Conservation (phyloP, 495 filamentous ascomycete species). For the Articulospora tetracladia region DNA sequence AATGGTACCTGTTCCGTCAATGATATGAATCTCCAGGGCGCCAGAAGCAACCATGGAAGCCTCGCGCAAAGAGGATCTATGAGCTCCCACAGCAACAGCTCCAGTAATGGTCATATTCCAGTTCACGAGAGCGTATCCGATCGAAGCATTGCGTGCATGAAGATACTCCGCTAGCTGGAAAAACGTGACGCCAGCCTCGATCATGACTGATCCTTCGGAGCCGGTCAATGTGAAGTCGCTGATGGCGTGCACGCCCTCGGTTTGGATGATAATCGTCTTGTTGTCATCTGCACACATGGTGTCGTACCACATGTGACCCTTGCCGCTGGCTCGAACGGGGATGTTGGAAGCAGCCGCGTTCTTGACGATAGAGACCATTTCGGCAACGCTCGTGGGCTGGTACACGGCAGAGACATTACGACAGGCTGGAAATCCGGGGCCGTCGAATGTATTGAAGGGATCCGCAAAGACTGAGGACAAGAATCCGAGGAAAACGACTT, state of each 20-base stretch:
- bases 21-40: slow-evolving; percentile 42
- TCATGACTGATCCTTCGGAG: slow-evolving; percentile 36
- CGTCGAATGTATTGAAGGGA: slow-evolving; percentile 51
- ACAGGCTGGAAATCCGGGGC: slow-evolving; percentile 42
- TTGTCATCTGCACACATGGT: slow-evolving; percentile 41
- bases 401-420: slow-evolving; percentile 37
- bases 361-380: slow-evolving; percentile 38
- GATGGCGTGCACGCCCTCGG: slow-evolving; percentile 39
- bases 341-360: slow-evolving; percentile 28
- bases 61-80: slow-evolving; percentile 41
- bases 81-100: slow-evolving; percentile 46
- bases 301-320: slow-evolving; percentile 49
- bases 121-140: slow-evolving; percentile 46
- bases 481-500: too few species aligned
- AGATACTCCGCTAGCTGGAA: slow-evolving; percentile 46
- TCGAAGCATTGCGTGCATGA: slow-evolving; percentile 36
- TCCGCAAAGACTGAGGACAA: slow-evolving; percentile 26
- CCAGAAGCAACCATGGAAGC: slow-evolving; percentile 48
- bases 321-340: slow-evolving; percentile 41
- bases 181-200: slow-evolving; percentile 46
- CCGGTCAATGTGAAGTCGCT: slow-evolving; percentile 33
- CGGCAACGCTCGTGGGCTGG: slow-evolving; percentile 37
- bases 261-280: slow-evolving; percentile 41
- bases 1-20: slow-evolving; percentile 40
- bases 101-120: slow-evolving; percentile 51